Percentiles rank a stretch among this genome's conserved stretches.
phyloP scores from a whole-genome alignment of 164 flowering plant genomes.

The Umbilicus rupestris region DNA sequence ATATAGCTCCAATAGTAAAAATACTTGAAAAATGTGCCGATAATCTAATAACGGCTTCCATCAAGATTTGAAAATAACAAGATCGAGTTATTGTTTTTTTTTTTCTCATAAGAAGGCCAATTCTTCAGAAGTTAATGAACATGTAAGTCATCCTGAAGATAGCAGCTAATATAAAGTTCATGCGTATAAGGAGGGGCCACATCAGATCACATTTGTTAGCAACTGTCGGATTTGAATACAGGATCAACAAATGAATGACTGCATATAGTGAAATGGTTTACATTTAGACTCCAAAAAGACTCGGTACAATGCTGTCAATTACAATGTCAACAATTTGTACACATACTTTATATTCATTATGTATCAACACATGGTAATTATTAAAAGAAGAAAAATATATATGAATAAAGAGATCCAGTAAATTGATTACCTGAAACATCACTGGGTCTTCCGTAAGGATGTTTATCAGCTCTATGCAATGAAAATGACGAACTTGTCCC shows the following conservation, averaged over 20 bases:
- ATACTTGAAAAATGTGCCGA: background rate
- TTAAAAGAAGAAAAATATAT: background rate
- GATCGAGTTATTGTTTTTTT: background rate
- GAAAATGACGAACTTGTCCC: constrained; percentile 30
- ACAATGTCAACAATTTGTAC: too few species aligned
- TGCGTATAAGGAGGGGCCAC: too few species aligned
- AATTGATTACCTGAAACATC: constrained; percentile 39
- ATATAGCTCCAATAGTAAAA: background rate
- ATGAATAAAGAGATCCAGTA: background rate
- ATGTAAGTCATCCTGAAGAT: too few species aligned
- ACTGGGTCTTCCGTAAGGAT: constrained; percentile 36
- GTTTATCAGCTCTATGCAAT: constrained; percentile 34
- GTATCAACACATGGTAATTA: background rate
- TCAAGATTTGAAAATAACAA: background rate
- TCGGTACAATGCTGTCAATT: too few species aligned
- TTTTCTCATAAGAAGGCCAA: background rate
- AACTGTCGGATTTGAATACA: too few species aligned
- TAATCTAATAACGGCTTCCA: background rate
- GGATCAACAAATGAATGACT: too few species aligned
- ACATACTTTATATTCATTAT: too few species aligned
- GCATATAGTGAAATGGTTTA: too few species aligned
- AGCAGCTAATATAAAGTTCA: too few species aligned
- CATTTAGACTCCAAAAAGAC: too few species aligned
- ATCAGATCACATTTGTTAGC: too few species aligned
- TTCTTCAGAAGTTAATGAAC: too few species aligned